Evolutionary conservation across 805 yeast genomes (phyloP).

Genomic region (Komagataella ulmi): DNA sequence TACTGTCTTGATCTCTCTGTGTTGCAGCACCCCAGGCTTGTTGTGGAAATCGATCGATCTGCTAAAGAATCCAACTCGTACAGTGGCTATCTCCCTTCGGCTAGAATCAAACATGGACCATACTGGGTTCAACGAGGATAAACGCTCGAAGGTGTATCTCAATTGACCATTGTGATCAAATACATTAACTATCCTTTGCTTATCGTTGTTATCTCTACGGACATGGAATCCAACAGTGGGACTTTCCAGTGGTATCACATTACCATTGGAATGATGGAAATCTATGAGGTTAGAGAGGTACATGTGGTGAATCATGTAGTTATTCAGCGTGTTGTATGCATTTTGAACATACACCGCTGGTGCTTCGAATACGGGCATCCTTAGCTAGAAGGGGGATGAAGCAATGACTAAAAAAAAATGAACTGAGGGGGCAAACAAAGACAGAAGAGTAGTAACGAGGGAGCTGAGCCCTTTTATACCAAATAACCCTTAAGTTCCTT

Average conservation of each 20-base stretch:
- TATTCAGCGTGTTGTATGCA: conserved; percentile 22
- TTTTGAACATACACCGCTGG: conserved; percentile 31
- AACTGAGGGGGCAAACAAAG: conserved; percentile 3
- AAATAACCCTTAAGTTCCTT: neutral
- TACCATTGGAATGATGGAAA: conserved; percentile 24
- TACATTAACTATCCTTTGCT: conserved; percentile 32
- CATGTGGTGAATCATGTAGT: conserved; percentile 29
- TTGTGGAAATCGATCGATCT: conserved; percentile 36
- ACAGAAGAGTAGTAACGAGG: neutral
- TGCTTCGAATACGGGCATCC: conserved; percentile 31
- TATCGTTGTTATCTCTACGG: conserved; percentile 34
- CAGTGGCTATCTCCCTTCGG: conserved; percentile 33
- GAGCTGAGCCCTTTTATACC: neutral
- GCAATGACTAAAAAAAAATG: neutral
- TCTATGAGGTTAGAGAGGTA: conserved; percentile 23
- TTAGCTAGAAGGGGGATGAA: neutral
- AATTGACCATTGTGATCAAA: conserved; percentile 28
- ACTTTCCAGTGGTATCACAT: conserved; percentile 23
- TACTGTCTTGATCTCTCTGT: conserved; percentile 26
- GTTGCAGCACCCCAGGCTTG: conserved; percentile 25
- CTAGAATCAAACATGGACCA: conserved; percentile 36
- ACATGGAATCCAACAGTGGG: conserved; percentile 29
- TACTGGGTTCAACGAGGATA: conserved; percentile 29
- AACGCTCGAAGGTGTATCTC: conserved; percentile 37
- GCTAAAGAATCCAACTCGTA: conserved; percentile 32